Percentiles rank a stretch among this genome's conserved stretches.
phyloP scores from a whole-genome alignment of 805 yeast species.

The Candida khao-thaluensis region DNA sequence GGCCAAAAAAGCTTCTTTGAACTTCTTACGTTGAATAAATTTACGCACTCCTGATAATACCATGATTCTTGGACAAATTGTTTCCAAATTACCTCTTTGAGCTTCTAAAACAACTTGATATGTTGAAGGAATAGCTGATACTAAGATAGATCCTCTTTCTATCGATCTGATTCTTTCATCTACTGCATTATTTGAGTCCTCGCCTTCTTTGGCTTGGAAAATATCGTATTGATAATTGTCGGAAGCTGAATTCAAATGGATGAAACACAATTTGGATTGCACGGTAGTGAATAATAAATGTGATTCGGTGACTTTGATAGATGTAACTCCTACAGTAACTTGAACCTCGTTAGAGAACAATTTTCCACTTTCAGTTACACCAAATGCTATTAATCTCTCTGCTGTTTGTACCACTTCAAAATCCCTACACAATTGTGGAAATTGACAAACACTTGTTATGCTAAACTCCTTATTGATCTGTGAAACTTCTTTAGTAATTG shows the following conservation, averaged over 20 bases:
- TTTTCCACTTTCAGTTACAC: constrained; percentile 74
- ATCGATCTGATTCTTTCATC: constrained; percentile 88
- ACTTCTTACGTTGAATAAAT: constrained; percentile 56
- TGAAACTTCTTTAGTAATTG: constrained; percentile 60
- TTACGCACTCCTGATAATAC: constrained; percentile 80
- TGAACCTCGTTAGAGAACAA: constrained; percentile 61
- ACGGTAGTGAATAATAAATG: constrained; percentile 84
- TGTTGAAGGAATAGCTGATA: constrained; percentile 76
- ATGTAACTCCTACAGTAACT: constrained; percentile 75
- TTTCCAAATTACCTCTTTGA: constrained; percentile 93
- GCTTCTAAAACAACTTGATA: constrained; percentile 87
- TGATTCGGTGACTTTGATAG: constrained; percentile 68
- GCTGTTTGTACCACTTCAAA: constrained; percentile 42
- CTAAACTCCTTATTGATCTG: constrained; percentile 32
- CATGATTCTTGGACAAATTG: constrained; percentile 90
- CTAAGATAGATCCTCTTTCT: constrained; percentile 88
- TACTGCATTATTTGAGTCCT: constrained; percentile 15
- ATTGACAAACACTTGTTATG: constrained; percentile 42
- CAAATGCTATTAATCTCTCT: constrained; percentile 50
- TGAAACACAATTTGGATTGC: constrained; percentile 76
- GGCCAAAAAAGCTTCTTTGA: constrained; percentile 69
- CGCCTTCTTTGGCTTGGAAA: constrained; percentile 29
- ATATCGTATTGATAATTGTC: constrained; percentile 33
- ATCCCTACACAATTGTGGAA: constrained; percentile 70
- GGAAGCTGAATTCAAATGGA: constrained; percentile 55